phyloP scores from a whole-genome alignment of 169 alveolate species.

The Fabrea salina region DNA sequence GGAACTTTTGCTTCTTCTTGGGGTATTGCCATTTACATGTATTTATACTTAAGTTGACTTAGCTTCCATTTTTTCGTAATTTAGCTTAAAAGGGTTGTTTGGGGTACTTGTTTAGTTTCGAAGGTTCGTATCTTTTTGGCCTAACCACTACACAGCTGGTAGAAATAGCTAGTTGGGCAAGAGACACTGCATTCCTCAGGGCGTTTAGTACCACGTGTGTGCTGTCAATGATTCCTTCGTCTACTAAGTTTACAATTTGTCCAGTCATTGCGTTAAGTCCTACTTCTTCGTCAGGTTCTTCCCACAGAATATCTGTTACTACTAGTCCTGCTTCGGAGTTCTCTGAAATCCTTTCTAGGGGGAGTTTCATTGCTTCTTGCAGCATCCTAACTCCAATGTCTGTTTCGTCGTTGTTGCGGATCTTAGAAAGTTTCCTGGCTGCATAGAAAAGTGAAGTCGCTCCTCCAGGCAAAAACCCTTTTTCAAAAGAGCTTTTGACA shows the following conservation, averaged over 20 bases:
- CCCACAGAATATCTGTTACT: background rate
- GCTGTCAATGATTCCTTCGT: slow-evolving; percentile 52
- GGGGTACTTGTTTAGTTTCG: background rate
- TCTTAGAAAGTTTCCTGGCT: background rate
- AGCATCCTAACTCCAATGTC: slow-evolving; percentile 17
- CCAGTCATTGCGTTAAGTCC: background rate
- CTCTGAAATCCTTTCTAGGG: background rate
- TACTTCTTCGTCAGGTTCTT: slow-evolving; percentile 11
- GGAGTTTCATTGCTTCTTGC: slow-evolving; percentile 11
- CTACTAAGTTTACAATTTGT: slow-evolving; percentile 40
- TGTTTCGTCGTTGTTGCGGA: background rate
- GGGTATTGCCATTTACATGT: too few relatives aligned
- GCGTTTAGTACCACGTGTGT: slow-evolving; percentile 34
- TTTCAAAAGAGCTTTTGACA: slow-evolving; percentile 44
- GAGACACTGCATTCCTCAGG: slow-evolving; percentile 36
- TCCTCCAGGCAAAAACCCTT: slow-evolving; percentile 41
- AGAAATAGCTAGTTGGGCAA: slow-evolving; percentile 41
- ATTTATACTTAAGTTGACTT: too few relatives aligned
- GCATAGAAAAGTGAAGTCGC: background rate
- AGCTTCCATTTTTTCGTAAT: too few relatives aligned
- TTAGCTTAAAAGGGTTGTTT: background rate
- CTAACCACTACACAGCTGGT: slow-evolving; percentile 42
- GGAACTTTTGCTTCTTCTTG: too few relatives aligned
- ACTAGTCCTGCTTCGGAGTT: background rate
- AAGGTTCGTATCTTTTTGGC: slow-evolving; percentile 39